Base-by-base conservation (phyloP, 331 rosid species). In the Spiraea crenata region DNA sequence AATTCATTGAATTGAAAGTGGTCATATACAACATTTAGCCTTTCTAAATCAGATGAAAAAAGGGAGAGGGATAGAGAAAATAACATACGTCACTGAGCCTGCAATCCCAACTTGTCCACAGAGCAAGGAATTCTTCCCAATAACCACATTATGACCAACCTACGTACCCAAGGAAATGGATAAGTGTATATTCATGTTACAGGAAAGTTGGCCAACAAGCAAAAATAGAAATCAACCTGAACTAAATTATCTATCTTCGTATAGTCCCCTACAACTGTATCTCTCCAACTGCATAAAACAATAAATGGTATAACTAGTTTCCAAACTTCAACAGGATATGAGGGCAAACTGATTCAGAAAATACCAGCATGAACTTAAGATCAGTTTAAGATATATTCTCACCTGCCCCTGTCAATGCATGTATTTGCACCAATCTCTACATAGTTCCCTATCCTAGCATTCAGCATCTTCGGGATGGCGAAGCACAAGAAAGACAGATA, bases 81-180 rank as follows among this genome's bases (percentile, higher is more conserved):
- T 45, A 58, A 78, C 89, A 4, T 87, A 89, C 96, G 85, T 91
- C 59, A 82, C 97, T 5, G 96, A 93, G 59, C 99, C 96, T 41
- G 97, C 95, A 83, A 93, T 87, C 68, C 99, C 97, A 71, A 83
- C 97, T 89, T 90, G 97, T 60, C 96, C 98, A 87, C 97, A 90
- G 50, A 93, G 89, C 87, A 90, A 73, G 81, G 95, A 90, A 66
- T 71, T 82, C 67, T 85, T 82, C 77, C 92, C 99, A 72, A 91
- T 82, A 44, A 87, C 88, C 67, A 91, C 96, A 87, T 91, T 93
- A 74, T 90, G 97, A 71, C 90, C 97, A 55, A 90, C 84, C 99
- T 93, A 85, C 79, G 83, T 77, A 81, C 50, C 59, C 75, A 70
- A 76, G 69, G 67, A 88, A 74, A 82, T 20, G 17, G 52, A 56